Evolutionary conservation across 1,139 yeast species (phyloP).

Genomic region (Meyerozyma carpophila): DNA sequence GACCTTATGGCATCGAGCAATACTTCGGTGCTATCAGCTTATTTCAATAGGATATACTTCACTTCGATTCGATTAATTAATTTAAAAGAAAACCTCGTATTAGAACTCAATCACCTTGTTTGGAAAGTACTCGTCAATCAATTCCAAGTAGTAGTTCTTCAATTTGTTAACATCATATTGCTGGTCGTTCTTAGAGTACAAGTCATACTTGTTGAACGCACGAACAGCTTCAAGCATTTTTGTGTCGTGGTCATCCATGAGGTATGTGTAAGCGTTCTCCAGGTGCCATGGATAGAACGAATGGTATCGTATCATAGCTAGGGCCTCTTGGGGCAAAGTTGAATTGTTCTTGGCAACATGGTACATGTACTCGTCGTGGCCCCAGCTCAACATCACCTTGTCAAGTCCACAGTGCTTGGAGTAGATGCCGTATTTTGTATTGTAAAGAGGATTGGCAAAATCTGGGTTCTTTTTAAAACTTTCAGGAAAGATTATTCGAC

Average conservation of each 20-base stretch:
- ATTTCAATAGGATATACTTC: slow-evolving; percentile 12
- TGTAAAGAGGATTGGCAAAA: slow-evolving; percentile 56
- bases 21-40: slow-evolving; percentile 66
- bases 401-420: slow-evolving; percentile 62
- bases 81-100: slow-evolving; percentile 1
- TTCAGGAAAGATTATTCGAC: slow-evolving; percentile 55
- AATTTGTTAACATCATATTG: slow-evolving; percentile 43
- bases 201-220: slow-evolving; percentile 63
- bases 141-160: slow-evolving; percentile 53
- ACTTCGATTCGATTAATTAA: slow-evolving; percentile 1
- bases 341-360: slow-evolving; percentile 64
- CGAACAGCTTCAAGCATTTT: slow-evolving; percentile 61
- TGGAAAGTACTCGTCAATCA: slow-evolving; percentile 68
- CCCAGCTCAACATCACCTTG: slow-evolving; percentile 73
- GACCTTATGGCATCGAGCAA: slow-evolving; percentile 80
- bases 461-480: slow-evolving; percentile 60
- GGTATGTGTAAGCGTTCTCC: slow-evolving; percentile 58
- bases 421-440: slow-evolving; percentile 63
- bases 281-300: slow-evolving; percentile 77
- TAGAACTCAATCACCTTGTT: slow-evolving; percentile 50
- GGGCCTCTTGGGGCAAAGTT: slow-evolving; percentile 56
- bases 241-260: slow-evolving; percentile 62
- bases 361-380: slow-evolving; percentile 76
- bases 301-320: slow-evolving; percentile 73
- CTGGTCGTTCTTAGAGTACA: slow-evolving; percentile 58